phyloP scores from a whole-genome alignment of 352 stramenopile genomes.

The Saprolegnia parasitica region DNA sequence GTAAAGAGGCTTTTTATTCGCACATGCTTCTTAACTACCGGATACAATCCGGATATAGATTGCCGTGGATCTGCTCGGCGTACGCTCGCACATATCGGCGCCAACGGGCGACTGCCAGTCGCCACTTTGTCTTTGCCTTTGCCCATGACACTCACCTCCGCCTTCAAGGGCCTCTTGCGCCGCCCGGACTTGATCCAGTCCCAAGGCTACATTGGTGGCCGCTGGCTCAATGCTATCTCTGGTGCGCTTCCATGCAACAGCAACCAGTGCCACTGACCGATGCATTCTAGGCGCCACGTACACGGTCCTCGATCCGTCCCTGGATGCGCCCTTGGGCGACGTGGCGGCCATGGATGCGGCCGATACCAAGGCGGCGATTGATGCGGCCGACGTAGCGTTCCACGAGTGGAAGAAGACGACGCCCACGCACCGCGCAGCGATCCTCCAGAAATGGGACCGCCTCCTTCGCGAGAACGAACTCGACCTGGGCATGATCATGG shows the following conservation, averaged over 20 bases:
- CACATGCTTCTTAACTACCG: no score
- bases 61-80: conserved; percentile 5
- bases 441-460: conserved; percentile 81
- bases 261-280: not conserved
- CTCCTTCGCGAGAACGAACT: conserved; percentile 62
- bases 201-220: conserved; percentile 70
- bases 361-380: conserved; percentile 73
- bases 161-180: conserved; percentile 32
- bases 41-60: no score
- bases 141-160: not conserved
- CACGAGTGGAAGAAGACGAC: conserved; percentile 68
- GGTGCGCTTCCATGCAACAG: not conserved
- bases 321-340: conserved; percentile 58
- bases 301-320: conserved; percentile 54
- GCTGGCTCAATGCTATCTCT: conserved; percentile 57
- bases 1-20: no score
- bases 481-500: conserved; percentile 91
- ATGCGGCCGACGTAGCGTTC: conserved; percentile 55
- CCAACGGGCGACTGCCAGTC: not conserved
- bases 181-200: conserved; percentile 68
- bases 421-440: conserved; percentile 49
- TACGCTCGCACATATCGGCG: conserved; percentile 3
- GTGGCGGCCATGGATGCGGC: conserved; percentile 63
- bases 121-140: conserved; percentile 1
- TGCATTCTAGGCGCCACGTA: conserved; percentile 4